Base-by-base conservation (phyloP, 257 asterid genomes). In the Solanum ossicruentum region DNA sequence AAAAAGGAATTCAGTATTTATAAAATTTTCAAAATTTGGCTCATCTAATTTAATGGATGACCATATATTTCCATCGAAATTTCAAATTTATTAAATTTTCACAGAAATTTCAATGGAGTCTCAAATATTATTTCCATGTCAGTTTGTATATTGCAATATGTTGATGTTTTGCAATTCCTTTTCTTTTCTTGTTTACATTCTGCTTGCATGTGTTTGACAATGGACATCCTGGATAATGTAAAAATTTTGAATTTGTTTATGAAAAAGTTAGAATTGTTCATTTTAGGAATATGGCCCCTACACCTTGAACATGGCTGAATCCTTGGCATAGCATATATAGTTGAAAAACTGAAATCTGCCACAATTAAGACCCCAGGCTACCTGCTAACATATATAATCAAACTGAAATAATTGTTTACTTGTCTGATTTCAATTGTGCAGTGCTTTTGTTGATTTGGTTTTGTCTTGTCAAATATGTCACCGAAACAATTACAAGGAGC, bases 391-490 rank as follows among this genome's bases (percentile, higher is more conserved):
- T 32, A 32, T 3, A 3, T 32, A 32, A 32, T 28, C 32, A 28
- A 2, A 26, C 26, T 26, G 26, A 26, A 26, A 26, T 26, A 26
- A 26, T 26, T 26, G 26, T 26, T 26, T 26, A 26, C 26, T 26
- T 26, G 2, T 28, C 32, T 28, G 32, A 28, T 28, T 28, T 28
- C 28, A 28, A 28, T 28, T 28, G 81, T 49, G 81, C 45, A 49
- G 81, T 47, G 57, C 61, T 75, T 13, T 75, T 49, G 81, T 73
- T 18, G 32, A 47, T 21, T 12, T 4, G 41, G 60, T 47, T 73
- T 13, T 41, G 8, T 16, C 23, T 75, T 49, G 7, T 51, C 18
- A 26, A 86, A 82, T 80, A 92, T 91, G 95, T 88, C 93, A 26
- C 23, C 84, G 79, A 82, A 75, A 36, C 87, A 88, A 79, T 32